Evolutionary conservation across 148 eudicot species (phyloP), one percentile per base, ranked within the genome.

Genomic region (Vaccinium darrowii): DNA sequence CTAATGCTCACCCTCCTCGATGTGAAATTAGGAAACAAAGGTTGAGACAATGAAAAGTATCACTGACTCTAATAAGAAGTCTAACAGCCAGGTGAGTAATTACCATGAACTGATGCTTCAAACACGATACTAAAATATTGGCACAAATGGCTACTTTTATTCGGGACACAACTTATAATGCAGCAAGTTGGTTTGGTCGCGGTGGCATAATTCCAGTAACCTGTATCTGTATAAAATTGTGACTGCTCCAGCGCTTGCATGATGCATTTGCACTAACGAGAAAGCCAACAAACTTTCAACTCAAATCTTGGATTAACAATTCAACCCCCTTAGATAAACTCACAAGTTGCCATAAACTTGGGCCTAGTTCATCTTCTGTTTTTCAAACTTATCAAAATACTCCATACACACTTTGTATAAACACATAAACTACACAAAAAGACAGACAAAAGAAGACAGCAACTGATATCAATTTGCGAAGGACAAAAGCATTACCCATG

Each of bases 401-500:
- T 73, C 36, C 8, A 10, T 1, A 8, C 15, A 49, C 15, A 21
- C 19, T 76, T 76, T 2, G 43, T 8, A 76, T 76, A 60, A 72
- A 71, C 25, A 84, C 51, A 13, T 18, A 50, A 81, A 69, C 5
- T n/a, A 57, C 51, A 85, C 19, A 54, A 36, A 72, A 19, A 33
- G 39, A 21, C 15, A 21, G 27, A 43, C 63, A 65, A 27, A 9
- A 57, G 54, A 10, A 63, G 15, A 25, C 25, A 52, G 53, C 25
- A n/a, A 78, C 57, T 51, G 25, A 27, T 7, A 25, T 23, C 50
- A 39, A 60, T 7, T 77, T 81, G 73, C 16, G 10, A 56, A 69
- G n/a, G 52, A 73, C 39, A 3, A 69, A 80, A 57, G 84, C 50
- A 63, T 85, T 93, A 94, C 99, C 99, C 98, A 95, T 96, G 90